Conservation (phyloP, 192 early-diverging fungal genomes). For the Spizellomyces punctatus region DNA sequence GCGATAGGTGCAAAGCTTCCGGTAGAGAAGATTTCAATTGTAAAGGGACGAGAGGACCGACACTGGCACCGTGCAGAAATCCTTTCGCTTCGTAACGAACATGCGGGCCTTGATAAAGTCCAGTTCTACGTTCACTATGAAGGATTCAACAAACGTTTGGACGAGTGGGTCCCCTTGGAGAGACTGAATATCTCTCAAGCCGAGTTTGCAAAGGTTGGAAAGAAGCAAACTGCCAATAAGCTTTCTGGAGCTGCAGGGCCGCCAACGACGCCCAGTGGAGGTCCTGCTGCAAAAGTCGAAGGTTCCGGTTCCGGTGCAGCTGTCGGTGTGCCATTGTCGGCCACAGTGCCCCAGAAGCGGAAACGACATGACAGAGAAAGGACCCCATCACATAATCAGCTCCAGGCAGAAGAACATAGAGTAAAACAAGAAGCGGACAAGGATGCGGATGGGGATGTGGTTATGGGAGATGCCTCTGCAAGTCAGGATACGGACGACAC, state of each 20-base stretch:
- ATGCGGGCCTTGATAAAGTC: constrained; percentile 34
- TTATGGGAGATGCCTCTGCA: constrained; percentile 57
- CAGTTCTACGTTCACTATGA: constrained; percentile 97
- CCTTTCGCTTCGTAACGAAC: constrained; percentile 64
- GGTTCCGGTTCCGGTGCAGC: constrained; percentile 15
- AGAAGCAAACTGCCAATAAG: constrained; percentile 23
- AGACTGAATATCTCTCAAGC: constrained; percentile 29
- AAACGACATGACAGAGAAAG: constrained; percentile 8
- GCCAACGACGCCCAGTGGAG: constrained; percentile 13
- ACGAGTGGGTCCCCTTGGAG: constrained; percentile 82
- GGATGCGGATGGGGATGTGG: background rate
- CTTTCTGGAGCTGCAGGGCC: constrained; percentile 18
- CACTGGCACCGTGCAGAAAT: constrained; percentile 86
- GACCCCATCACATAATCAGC: constrained; percentile 2
- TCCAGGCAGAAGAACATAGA: background rate
- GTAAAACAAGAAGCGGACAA: background rate
- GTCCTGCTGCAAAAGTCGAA: constrained; percentile 20
- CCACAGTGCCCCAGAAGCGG: constrained; percentile 16
- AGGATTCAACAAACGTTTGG: constrained; percentile 97
- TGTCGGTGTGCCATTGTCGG: background rate
- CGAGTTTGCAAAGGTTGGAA: constrained; percentile 27
- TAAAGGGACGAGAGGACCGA: constrained; percentile 44
- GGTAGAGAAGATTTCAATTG: constrained; percentile 51
- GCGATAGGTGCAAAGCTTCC: constrained; percentile 51
- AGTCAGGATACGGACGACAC: constrained; percentile 33